phyloP scores from a whole-genome alignment of 169 alveolate genomes.

The Cryptosporidium andersoni region DNA sequence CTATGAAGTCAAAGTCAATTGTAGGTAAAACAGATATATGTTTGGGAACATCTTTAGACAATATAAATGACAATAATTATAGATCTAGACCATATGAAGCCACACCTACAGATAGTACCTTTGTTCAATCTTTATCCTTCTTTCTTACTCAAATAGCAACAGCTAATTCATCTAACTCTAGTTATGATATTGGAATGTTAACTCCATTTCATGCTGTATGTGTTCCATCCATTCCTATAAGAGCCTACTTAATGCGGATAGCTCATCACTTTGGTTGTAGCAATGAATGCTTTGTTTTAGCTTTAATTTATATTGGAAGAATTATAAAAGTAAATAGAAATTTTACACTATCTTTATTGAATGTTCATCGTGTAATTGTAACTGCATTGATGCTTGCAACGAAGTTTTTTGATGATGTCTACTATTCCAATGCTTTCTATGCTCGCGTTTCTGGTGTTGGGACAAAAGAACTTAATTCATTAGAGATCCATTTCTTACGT shows the following conservation, averaged over 20 bases:
- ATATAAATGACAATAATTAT: too few relatives aligned
- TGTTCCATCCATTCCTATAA: constrained; percentile 84
- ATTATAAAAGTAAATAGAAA: constrained; percentile 78
- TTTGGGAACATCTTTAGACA: too few relatives aligned
- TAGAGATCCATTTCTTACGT: constrained; percentile 87
- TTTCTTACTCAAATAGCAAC: constrained; percentile 75
- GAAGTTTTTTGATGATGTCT: constrained; percentile 91
- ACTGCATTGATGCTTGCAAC: constrained; percentile 90
- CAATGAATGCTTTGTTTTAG: constrained; percentile 85
- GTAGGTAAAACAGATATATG: too few relatives aligned
- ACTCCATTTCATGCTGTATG: constrained; percentile 86
- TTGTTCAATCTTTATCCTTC: constrained; percentile 72
- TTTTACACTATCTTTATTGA: constrained; percentile 80
- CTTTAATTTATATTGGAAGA: constrained; percentile 84
- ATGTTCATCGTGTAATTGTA: constrained; percentile 86
- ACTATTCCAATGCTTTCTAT: constrained; percentile 87
- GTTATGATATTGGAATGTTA: constrained; percentile 74
- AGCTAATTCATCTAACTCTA: constrained; percentile 62
- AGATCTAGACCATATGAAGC: background rate
- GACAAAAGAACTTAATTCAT: constrained; percentile 85
- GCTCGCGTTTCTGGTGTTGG: constrained; percentile 94
- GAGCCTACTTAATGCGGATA: constrained; percentile 83
- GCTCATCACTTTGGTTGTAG: constrained; percentile 88
- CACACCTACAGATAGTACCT: constrained; percentile 74
- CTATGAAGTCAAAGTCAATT: too few relatives aligned